Conservation (phyloP, 306 rosid species). For the Vigna unguiculata region DNA sequence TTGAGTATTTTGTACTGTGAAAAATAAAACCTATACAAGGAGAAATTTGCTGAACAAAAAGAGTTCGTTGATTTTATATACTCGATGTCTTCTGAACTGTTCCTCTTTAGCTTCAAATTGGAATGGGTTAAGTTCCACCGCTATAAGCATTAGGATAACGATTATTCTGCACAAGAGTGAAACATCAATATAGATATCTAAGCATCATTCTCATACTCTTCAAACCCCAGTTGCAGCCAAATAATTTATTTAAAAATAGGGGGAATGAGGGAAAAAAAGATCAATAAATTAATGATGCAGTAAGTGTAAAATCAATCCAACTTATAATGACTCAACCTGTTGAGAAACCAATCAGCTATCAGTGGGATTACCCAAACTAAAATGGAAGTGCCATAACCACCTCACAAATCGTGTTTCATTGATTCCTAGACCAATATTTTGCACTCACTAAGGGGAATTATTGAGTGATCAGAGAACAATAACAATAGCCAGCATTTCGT, state of each 20-base stretch:
- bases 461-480: background rate
- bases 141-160: background rate
- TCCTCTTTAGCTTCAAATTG: constrained; percentile 4
- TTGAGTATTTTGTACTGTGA: background rate
- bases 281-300: background rate
- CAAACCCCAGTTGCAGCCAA: background rate
- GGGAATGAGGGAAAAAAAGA: background rate
- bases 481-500: background rate
- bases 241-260: background rate
- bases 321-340: background rate
- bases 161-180: constrained; percentile 35
- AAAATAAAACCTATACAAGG: background rate
- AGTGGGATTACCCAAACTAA: background rate
- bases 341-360: background rate
- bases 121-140: constrained; percentile 2
- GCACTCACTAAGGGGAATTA: background rate
- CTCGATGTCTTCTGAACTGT: background rate
- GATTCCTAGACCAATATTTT: background rate
- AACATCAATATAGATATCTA: background rate
- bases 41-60: background rate
- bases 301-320: background rate
- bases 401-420: background rate
- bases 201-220: background rate
- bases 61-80: background rate
- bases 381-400: background rate